Evolutionary conservation across 179 eudicot species (phyloP), one percentile per base, ranked within the genome.

Genomic region (Monotropa hypopitys): DNA sequence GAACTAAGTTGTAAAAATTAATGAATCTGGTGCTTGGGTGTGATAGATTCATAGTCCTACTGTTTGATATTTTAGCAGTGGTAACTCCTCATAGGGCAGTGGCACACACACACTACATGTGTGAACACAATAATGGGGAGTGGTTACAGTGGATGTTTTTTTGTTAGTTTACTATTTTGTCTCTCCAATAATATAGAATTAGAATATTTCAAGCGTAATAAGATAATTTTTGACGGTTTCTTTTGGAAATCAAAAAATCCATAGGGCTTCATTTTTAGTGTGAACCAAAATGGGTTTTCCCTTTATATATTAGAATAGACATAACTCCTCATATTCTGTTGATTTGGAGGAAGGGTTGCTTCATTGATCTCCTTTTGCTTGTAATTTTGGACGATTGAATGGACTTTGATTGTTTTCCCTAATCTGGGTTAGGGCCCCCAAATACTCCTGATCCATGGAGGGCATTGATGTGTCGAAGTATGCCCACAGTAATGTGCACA

Each of bases 401-500:
- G 32, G 18, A 13, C 33, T 63, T 76, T 33, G 23, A 12, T 46
- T 66, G 47, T 42, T 18, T 47, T 4, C 2, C 21, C 50, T 40
- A 43, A 23, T 75, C 53, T 26, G 77, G 51, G 42, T 62, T 57
- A 26, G 63, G 54, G 70, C 33, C 70, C 30, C 32, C 72, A 15
- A 65, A 50, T 33, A 77, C 67, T 71, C 80, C 67, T 70, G 70
- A 80, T 84, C 71, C 73, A 88, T 86, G 90, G 84, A 81, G 10
- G 73, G 76, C 32, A 69, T 83, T 16, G 96, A 90, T 85, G 74
- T 84, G 59, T 88, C 92, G 0, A 91, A 88, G 79, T 95, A 95
- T 82, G 90, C 81, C 26, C 90, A 93, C 54, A 87, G 90, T 78
- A 90, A 94, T 66, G 92, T 86, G 50, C 99, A 95, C 67, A 82